Base-by-base conservation (phyloP, 352 stramenopile species). In the Phytophthora melonis region DNA sequence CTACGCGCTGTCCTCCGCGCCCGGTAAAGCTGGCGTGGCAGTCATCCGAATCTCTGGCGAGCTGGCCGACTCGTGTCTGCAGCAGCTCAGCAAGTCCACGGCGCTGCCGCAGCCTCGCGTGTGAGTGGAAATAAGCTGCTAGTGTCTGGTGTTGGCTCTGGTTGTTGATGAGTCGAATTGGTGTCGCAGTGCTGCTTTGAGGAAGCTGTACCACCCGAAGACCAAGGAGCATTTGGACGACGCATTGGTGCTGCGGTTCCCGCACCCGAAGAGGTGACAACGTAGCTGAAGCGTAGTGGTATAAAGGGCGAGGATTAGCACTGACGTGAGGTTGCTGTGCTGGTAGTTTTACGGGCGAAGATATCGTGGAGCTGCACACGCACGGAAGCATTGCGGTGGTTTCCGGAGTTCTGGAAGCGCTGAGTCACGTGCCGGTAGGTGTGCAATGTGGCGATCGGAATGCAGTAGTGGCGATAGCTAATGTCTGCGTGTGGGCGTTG, bases 311-410 rank as follows among this genome's bases (percentile, higher is more conserved):
- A 18, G 19, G 18, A 54, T 27, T 54, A 27, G 13, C 8, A 54
- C 16, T 54, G n/a, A 30, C 19, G n/a, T 27, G 19, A 30, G 47
- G 47, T 54, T 6, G 19, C 10, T 54, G n/a, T 63, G 45, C 18
- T 58, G 18, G 32, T 63, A 81, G 74, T 69, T 81, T 78, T 71
- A 76, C 69, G 19, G 98, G 98, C 19, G 96, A 99, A 87, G 96
- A 99, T 79, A 87, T 99, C 19, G 92, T 99, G 9, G 98, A 99
- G 79, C 78, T 99, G 10, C 97, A 99, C 74, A 95, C 96, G 23
- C 98, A 99, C 82, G 98, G 98, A 58, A 98, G 96, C 75, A 68
- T 88, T 21, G 96, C 97, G 0, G 97, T 99, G 13, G 87, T 99
- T 8, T 89, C 97, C 13, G 93, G 92, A 3, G 75, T 99, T 7